Evolutionary conservation across 2,329 filamentous ascomycete species (phyloP).

Genomic region (Fusarium chaquense): DNA sequence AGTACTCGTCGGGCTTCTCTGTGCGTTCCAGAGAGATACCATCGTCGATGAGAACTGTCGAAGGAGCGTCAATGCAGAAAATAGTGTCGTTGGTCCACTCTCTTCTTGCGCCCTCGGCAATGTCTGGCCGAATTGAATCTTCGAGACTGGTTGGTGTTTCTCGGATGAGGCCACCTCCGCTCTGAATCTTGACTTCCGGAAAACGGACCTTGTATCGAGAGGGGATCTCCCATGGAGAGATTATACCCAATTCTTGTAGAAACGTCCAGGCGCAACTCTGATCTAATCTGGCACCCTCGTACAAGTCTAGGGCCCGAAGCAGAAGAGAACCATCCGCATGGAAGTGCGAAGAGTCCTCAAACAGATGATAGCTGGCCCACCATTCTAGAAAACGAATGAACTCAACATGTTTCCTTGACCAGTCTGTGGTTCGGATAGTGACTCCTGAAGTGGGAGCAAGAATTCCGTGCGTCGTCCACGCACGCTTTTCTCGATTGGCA

Average conservation of each 20-base stretch:
- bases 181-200: constrained; percentile 60
- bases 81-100: constrained; percentile 70
- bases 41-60: constrained; percentile 81
- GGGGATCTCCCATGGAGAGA: constrained; percentile 77
- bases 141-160: constrained; percentile 49
- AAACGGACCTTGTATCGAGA: constrained; percentile 71
- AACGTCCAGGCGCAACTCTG: constrained; percentile 70
- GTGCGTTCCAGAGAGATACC: constrained; percentile 78
- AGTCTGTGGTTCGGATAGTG: constrained; percentile 40
- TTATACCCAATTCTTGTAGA: constrained; percentile 79
- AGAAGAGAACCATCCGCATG: constrained; percentile 73
- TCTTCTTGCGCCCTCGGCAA: constrained; percentile 64
- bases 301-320: constrained; percentile 71
- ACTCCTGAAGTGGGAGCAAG: constrained; percentile 47
- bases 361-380: constrained; percentile 71
- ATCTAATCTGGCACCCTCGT: constrained; percentile 60
- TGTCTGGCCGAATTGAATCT: constrained; percentile 57
- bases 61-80: constrained; percentile 78
- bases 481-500: constrained; percentile 61
- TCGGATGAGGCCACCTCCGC: constrained; percentile 58
- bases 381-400: constrained; percentile 77
- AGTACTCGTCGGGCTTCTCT: constrained; percentile 66
- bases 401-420: constrained; percentile 54
- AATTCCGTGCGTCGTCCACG: constrained; percentile 64
- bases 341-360: constrained; percentile 64